Evolutionary conservation across 495 filamentous ascomycete species (phyloP).

Genomic region (Daldinia caldariorum): DNA sequence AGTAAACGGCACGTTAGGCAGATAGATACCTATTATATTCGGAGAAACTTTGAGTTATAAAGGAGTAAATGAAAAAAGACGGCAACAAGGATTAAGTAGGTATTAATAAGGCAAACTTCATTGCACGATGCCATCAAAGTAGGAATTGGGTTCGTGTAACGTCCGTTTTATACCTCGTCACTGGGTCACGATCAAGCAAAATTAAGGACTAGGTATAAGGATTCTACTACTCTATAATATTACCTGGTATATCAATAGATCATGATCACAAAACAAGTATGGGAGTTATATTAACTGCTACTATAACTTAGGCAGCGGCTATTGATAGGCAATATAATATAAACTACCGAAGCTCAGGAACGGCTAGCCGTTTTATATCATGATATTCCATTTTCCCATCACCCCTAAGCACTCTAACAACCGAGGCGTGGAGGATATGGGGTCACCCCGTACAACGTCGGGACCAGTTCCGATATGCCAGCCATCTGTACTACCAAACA

Average conservation of each 20-base stretch:
- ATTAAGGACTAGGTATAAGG: neutral
- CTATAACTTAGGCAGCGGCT: neutral
- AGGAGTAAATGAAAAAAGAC: neutral
- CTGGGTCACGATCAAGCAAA: neutral
- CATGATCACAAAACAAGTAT: neutral
- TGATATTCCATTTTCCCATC: neutral
- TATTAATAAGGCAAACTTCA: neutral
- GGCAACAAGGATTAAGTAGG: neutral
- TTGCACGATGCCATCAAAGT: neutral
- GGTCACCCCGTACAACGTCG: neutral
- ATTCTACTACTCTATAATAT: neutral
- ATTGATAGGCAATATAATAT: neutral
- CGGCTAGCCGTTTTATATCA: neutral
- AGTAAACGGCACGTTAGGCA: conserved; percentile 6
- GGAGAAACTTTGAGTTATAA: neutral
- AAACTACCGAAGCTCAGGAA: neutral
- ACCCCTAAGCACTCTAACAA: neutral
- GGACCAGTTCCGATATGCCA: neutral
- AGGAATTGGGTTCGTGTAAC: neutral
- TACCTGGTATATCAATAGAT: neutral
- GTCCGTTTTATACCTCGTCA: neutral
- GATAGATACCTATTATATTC: neutral
- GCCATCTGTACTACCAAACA: neutral
- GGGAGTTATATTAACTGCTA: neutral
- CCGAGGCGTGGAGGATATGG: neutral